A percentile compares a stretch with the other conserved stretches of the same genome.
These are phyloP conservation scores for Tagetes erecta DNA, from an alignment of 129 eudicot genomes.

Conservation along the genomic window DNA sequence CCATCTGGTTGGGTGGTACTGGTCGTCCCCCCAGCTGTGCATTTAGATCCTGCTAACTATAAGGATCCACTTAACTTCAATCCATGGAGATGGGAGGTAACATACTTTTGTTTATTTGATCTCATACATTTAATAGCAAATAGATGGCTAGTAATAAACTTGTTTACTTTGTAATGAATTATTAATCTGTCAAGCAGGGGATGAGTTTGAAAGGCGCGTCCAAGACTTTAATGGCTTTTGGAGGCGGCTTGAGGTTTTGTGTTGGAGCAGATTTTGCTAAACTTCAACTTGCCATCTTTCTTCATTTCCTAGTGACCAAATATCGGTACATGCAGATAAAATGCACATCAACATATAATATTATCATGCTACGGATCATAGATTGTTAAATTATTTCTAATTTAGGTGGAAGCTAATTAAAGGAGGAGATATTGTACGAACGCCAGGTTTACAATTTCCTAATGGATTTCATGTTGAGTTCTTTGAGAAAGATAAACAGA, in stretches of 20 bases:
- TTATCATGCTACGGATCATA: background rate
- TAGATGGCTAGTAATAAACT: too few species aligned
- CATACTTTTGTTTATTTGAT: too few species aligned
- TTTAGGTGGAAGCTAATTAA: slow-evolving; percentile 55
- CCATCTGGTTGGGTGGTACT: slow-evolving; percentile 88
- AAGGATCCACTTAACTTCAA: slow-evolving; percentile 67
- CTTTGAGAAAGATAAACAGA: slow-evolving; percentile 13
- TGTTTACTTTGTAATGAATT: too few species aligned
- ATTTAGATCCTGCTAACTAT: slow-evolving; percentile 60
- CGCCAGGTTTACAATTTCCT: slow-evolving; percentile 84
- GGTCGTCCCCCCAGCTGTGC: slow-evolving; percentile 87
- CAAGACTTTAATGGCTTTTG: too few species aligned
- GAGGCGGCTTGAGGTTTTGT: too few species aligned
- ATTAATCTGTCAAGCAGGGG: too few species aligned
- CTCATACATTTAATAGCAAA: too few species aligned
- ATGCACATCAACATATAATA: background rate
- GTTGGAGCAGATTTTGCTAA: too few species aligned
- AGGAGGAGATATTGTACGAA: slow-evolving; percentile 76
- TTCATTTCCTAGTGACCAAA: slow-evolving; percentile 16
- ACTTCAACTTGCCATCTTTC: too few species aligned
- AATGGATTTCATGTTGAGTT: slow-evolving; percentile 62
- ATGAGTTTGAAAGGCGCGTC: too few species aligned
- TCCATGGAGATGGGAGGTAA: slow-evolving; percentile 88
- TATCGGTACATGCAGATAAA: slow-evolving; percentile 45
- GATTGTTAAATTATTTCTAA: background rate